Percentiles rank a stretch among this genome's conserved stretches.
Evolutionary conservation across 257 asterid species (phyloP).

Genomic region (Solanum appendiculatum): DNA sequence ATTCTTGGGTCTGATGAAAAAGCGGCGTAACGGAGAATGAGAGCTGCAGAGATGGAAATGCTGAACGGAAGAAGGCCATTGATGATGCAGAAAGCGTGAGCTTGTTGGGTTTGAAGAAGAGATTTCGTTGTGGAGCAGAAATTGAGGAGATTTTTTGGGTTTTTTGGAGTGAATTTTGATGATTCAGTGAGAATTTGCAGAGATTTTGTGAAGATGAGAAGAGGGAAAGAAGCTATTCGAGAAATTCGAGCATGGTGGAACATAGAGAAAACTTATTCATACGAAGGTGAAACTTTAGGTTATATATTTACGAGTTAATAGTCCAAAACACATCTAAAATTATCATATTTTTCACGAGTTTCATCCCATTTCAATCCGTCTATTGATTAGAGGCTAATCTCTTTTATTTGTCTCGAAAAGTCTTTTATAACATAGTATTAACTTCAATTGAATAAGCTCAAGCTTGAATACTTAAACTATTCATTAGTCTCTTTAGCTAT

Average conservation of each 20-base stretch:
- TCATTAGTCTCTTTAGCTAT: too few species aligned
- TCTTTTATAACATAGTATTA: too few species aligned
- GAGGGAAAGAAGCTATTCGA: background rate
- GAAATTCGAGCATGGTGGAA: conserved; percentile 15
- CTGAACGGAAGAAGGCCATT: conserved; percentile 53
- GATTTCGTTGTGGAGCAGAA: conserved; percentile 31
- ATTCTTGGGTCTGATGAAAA: conserved; percentile 19
- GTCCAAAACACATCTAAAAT: background rate
- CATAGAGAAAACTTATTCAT: conserved; percentile 3
- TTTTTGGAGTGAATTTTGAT: background rate
- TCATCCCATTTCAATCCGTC: too few species aligned
- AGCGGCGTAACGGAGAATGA: conserved; percentile 56
- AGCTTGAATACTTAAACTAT: too few species aligned
- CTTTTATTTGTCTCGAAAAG: too few species aligned
- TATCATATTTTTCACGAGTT: too few species aligned
- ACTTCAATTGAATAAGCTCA: too few species aligned
- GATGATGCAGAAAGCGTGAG: conserved; percentile 43
- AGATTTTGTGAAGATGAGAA: background rate
- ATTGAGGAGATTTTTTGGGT: conserved; percentile 20
- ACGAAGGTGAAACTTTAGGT: background rate
- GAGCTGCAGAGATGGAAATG: conserved; percentile 50
- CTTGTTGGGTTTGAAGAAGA: conserved; percentile 40
- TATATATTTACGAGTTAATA: background rate
- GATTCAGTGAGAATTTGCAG: background rate
- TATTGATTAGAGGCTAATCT: too few species aligned